Evolutionary conservation across 805 yeast genomes (phyloP).

Genomic region (Candida adriatica): DNA sequence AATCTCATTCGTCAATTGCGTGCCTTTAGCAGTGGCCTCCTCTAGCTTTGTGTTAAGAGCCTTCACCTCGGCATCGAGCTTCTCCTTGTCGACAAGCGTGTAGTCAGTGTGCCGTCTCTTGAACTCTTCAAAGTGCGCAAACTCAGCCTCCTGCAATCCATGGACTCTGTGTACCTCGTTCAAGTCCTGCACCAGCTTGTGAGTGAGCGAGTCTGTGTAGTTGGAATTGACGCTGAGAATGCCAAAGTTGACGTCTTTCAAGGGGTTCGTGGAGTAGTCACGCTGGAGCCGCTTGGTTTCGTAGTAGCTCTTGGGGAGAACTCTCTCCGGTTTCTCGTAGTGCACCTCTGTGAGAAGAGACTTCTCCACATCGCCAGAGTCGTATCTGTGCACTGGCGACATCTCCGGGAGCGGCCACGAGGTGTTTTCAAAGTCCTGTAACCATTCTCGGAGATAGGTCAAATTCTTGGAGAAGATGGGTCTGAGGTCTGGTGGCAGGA

Average conservation of each 20-base stretch:
- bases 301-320: constrained; percentile 38
- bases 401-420: constrained; percentile 81
- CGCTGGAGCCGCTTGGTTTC: constrained; percentile 54
- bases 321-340: constrained; percentile 37
- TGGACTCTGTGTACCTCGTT: constrained; percentile 40
- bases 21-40: constrained; percentile 26
- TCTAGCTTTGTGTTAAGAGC: constrained; percentile 30
- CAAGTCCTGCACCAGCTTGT: constrained; percentile 51
- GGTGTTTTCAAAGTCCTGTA: constrained; percentile 32
- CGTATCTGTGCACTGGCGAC: constrained; percentile 53
- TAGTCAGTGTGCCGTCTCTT: constrained; percentile 39
- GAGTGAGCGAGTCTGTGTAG: constrained; percentile 47
- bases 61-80: constrained; percentile 39
- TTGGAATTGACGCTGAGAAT: constrained; percentile 35
- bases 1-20: constrained; percentile 22
- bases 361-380: constrained; percentile 71
- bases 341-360: constrained; percentile 70
- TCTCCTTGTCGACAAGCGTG: constrained; percentile 36
- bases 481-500: constrained; percentile 69
- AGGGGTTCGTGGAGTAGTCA: constrained; percentile 65
- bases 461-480: constrained; percentile 68
- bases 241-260: constrained; percentile 49
- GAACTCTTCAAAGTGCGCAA: constrained; percentile 31
- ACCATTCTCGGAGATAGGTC: constrained; percentile 55
- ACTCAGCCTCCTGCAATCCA: constrained; percentile 39